Conservation (phyloP, 306 rosid genomes). For the Cucumis sativus region DNA sequence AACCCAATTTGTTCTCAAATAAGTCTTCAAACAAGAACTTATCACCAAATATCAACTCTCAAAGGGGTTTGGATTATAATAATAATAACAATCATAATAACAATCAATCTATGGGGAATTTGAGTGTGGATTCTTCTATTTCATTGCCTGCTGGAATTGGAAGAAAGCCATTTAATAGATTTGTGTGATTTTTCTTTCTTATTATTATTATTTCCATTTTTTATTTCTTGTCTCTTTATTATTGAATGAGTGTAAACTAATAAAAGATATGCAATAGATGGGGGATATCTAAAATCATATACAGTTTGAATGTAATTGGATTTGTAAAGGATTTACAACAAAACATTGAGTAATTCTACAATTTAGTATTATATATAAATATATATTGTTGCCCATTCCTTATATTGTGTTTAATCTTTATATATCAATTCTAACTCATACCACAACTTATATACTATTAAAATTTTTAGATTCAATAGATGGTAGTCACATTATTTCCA, state of each 20-base stretch:
- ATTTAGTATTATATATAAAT: background rate
- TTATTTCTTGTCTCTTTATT: constrained; percentile 8
- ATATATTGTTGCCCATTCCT: too few species aligned
- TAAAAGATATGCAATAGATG: constrained; percentile 25
- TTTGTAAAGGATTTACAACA: background rate
- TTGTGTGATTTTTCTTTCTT: constrained; percentile 62
- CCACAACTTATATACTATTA: too few species aligned
- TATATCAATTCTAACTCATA: too few species aligned
- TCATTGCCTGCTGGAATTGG: constrained; percentile 78
- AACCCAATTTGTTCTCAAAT: constrained; percentile 40
- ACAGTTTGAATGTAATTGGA: constrained; percentile 13
- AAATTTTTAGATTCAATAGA: too few species aligned
- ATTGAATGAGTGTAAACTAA: constrained; percentile 49
- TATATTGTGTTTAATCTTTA: too few species aligned
- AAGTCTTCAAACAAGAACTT: constrained; percentile 22
- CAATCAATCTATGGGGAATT: constrained; percentile 48
- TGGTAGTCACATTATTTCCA: too few species aligned
- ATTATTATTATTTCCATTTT: constrained; percentile 26
- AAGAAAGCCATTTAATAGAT: constrained; percentile 93
- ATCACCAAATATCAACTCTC: constrained; percentile 15
- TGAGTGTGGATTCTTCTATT: constrained; percentile 77
- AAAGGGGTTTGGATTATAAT: constrained; percentile 35
- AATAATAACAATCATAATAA: constrained; percentile 24
- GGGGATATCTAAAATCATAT: constrained; percentile 16
- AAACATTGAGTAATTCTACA: background rate